These are phyloP conservation scores for Grigorovia transvaalensis DNA, from an alignment of 805 yeast genomes.

Conservation along the genomic window DNA sequence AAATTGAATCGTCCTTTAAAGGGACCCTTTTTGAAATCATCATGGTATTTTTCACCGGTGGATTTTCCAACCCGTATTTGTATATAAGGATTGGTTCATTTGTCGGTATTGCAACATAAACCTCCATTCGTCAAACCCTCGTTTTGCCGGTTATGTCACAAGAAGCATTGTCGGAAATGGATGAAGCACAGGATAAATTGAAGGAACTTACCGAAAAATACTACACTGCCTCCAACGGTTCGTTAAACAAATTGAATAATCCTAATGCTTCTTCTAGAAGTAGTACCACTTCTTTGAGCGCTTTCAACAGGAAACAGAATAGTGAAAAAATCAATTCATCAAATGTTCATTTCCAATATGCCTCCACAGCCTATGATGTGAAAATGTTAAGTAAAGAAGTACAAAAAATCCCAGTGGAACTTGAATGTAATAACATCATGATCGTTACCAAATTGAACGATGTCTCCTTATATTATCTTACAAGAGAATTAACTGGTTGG, in stretches of 20 bases:
- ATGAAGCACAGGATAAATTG: not conserved
- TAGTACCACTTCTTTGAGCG: not conserved
- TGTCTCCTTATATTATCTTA: conserved; percentile 60
- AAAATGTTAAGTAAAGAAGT: conserved; percentile 64
- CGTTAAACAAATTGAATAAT: not conserved
- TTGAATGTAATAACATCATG: conserved; percentile 61
- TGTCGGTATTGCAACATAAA: too few relatives aligned
- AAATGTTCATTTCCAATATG: conserved; percentile 50
- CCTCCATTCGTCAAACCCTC: not conserved
- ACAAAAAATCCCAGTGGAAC: conserved; percentile 57
- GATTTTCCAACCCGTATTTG: too few relatives aligned
- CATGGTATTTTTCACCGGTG: too few relatives aligned
- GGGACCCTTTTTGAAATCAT: too few relatives aligned
- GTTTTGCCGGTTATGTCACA: not conserved
- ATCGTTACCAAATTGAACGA: conserved; percentile 88
- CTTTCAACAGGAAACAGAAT: not conserved
- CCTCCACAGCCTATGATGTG: conserved; percentile 75
- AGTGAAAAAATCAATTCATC: not conserved
- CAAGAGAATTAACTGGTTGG: conserved; percentile 77
- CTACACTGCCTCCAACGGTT: not conserved
- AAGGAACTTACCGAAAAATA: not conserved
- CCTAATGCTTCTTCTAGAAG: not conserved
- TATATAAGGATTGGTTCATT: too few relatives aligned
- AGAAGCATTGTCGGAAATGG: not conserved
- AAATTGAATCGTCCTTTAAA: too few relatives aligned